Base-by-base conservation (phyloP, 2,329 filamentous ascomycete species). In the Graphiopsis chlorocephala region DNA sequence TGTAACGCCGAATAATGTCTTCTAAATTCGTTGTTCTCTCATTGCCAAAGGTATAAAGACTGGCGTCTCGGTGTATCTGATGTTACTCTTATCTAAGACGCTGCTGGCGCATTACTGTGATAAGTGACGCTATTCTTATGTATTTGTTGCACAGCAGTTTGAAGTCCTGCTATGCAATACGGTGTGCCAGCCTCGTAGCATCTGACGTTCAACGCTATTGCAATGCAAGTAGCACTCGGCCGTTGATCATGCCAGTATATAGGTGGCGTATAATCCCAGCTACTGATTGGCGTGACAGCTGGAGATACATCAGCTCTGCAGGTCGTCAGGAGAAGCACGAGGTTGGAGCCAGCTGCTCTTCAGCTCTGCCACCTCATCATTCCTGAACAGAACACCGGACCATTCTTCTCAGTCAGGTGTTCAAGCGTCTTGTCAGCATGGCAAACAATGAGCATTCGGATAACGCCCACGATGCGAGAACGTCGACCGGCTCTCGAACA, bases 1-100 rank as follows among this genome's bases (percentile, higher is more conserved):
- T 56, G 53, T 56, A 56, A 14, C 31, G 20, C 53, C 53, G 29
- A 56, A 33, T 56, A 56, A 56, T 56, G 53, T 56, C 53, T 56
- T 56, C 53, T 56, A 20, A n/a, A 45, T 1, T 20, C n/a, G n/a
- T 20, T n/a, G 38, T 45, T 3, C 38, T 7, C 3, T 4, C 38
- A 17, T 42, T 20, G 2, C 38, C n/a, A 17, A 20, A 14, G 2
- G 6, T 14, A 38, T n/a, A 42, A 5, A 14, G n/a, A 7, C 1
- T 14, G 17, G 5, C 2, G 38, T 20, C n/a, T 20, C 38, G n/a
- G 20, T 3, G 8, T 11, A 11, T 8, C 10, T 45, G 38, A 17
- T 20, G 20, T 2, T 20, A 2, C 17, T 20, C 38, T 20, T 6
- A 12, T 12, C 0, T 4, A 0, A 3, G 38, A 10, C 2, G 1